phyloP scores from a whole-genome alignment of 2,329 filamentous ascomycete species.

The Setomelanomma holmii region DNA sequence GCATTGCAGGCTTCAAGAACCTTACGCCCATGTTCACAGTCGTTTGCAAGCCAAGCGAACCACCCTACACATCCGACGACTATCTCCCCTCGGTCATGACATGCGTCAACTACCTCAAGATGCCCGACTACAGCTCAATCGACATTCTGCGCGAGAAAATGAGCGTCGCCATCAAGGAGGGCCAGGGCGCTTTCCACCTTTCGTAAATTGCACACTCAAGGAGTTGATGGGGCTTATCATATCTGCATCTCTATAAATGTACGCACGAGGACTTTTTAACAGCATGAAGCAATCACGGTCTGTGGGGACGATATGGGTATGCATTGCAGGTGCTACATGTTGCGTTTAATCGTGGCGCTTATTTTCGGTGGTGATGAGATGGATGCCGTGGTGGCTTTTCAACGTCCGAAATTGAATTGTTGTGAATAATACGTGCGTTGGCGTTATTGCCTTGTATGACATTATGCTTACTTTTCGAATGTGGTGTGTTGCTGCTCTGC shows the following conservation, averaged over 20 bases:
- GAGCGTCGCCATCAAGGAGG: slow-evolving; percentile 87
- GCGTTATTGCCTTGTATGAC: not conserved
- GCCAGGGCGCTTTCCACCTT: slow-evolving; percentile 96
- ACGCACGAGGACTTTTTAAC: not conserved
- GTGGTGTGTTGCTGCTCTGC: not conserved
- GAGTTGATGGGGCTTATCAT: not conserved
- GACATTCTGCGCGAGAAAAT: slow-evolving; percentile 80
- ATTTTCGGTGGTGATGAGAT: not conserved
- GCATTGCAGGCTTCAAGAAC: slow-evolving; percentile 81
- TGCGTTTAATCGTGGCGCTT: not conserved
- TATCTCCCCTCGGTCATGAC: slow-evolving; percentile 99
- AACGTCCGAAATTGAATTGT: too few relatives aligned
- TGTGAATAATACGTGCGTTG: too few relatives aligned
- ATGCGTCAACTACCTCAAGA: slow-evolving; percentile 97
- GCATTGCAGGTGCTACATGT: not conserved
- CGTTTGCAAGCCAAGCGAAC: slow-evolving; percentile 97
- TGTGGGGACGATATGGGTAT: not conserved
- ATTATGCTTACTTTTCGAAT: not conserved
- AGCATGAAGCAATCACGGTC: not conserved
- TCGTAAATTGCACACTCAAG: slow-evolving; percentile 62
- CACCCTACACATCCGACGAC: slow-evolving; percentile 91
- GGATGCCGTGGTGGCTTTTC: too few relatives aligned
- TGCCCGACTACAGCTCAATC: slow-evolving; percentile 88
- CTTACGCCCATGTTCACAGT: slow-evolving; percentile 99
- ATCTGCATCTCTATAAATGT: not conserved